Percentiles rank a stretch among this genome's conserved stretches.
phyloP scores from a whole-genome alignment of 306 rosid species.

The Quillaja saponaria region DNA sequence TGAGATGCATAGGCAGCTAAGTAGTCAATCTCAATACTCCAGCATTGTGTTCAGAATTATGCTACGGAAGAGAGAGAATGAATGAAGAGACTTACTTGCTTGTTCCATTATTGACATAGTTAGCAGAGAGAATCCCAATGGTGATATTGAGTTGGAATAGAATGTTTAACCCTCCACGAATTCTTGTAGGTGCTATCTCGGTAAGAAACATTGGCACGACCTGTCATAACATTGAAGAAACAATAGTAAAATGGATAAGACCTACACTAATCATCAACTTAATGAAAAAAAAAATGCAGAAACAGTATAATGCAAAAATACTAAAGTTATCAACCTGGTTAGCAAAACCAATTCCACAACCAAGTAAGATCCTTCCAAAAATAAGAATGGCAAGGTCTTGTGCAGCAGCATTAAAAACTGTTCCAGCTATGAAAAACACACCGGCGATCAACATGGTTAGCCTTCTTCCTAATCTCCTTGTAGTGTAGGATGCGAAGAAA shows the following conservation, averaged over 20 bases:
- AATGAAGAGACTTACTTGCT: slow-evolving; percentile 47
- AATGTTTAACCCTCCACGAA: slow-evolving; percentile 87
- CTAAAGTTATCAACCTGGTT: slow-evolving; percentile 55
- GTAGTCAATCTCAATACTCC: too few species aligned
- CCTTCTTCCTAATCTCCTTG: slow-evolving; percentile 56
- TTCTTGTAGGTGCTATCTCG: slow-evolving; percentile 93
- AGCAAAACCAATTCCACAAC: slow-evolving; percentile 77
- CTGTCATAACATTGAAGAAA: slow-evolving; percentile 43
- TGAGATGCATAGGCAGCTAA: too few species aligned
- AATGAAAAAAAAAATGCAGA: too few species aligned
- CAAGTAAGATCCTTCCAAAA: slow-evolving; percentile 59
- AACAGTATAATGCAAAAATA: too few species aligned
- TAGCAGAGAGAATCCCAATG: slow-evolving; percentile 84
- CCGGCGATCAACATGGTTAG: slow-evolving; percentile 71
- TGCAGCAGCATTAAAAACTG: slow-evolving; percentile 51
- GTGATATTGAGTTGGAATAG: slow-evolving; percentile 78
- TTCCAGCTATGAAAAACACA: slow-evolving; percentile 51
- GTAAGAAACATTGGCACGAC: slow-evolving; percentile 89
- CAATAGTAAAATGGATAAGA: slow-evolving; percentile 16
- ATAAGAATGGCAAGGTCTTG: slow-evolving; percentile 54
- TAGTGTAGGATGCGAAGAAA: slow-evolving; percentile 59
- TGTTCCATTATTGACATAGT: slow-evolving; percentile 71
- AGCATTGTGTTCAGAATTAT: too few species aligned
- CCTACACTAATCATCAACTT: neutral
- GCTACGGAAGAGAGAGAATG: too few species aligned